Evolutionary conservation across 1,284 basidiomycete genomes (phyloP), one percentile per base, ranked within the genome.

Genomic region (Rhodotorula sp.): DNA sequence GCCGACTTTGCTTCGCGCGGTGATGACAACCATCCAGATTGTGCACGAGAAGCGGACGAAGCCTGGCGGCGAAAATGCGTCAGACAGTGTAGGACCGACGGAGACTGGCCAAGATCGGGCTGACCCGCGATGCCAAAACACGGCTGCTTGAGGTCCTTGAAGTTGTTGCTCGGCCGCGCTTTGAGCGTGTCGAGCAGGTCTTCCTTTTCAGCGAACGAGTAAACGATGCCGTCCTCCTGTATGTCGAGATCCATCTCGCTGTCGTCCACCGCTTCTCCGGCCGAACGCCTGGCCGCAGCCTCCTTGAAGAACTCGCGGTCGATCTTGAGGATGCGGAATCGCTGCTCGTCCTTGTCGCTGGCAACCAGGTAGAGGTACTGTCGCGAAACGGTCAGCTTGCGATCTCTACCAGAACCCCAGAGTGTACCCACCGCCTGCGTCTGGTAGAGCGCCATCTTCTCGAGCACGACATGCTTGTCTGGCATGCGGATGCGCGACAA

Each of bases 171-270:
- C 26, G 40, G 40, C 40, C 94, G 94, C 76, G 97, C 94, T 70
- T 94, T 90, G 22, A 99, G 85, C 90, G 94, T 96, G 79, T 91
- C 91, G 72, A 98, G 84, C 81, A 98, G 87, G 48, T 88, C 87
- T 61, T 87, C 89, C 85, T 97, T 90, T 81, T 99, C 90, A 76
- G 88, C 88, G 20, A 89, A 87, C 54, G 87, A 91, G 80, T 99
- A 99, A 44, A 92, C 86, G 0, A 88, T 87, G 59, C 90, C 87
- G 80, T 96, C 94, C 76, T 96, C 92, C 18, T 90, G 85, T 6
- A 95, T 87, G 40, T 82, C 81, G 5, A 95, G 47, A 15, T 56
- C 62, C 16, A 18, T 7, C 8, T 62, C 59, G 26, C 50, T 46
- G 2, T 67, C 68, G 4, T 64, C 59, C 24, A 58, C 47, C 0